Percentiles rank a stretch among this genome's conserved stretches.
Evolutionary conservation across 176 grass and related monocot genomes (phyloP).

Genomic region (Chrysopogon serrulatus): DNA sequence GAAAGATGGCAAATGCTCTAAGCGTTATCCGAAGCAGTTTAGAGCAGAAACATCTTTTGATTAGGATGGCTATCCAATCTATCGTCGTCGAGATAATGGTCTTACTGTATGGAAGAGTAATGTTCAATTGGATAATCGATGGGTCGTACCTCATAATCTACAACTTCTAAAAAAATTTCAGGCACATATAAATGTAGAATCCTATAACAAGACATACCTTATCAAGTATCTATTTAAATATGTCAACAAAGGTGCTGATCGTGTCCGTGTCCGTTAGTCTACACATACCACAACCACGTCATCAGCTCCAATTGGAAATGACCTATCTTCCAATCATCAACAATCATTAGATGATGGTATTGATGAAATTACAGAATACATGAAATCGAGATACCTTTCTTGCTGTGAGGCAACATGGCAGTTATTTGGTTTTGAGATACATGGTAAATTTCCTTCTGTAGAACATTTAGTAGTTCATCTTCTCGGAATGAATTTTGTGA

Average conservation of each 20-base stretch:
- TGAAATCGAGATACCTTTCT: background rate
- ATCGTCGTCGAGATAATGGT: no score
- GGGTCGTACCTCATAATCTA: background rate
- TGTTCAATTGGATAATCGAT: background rate
- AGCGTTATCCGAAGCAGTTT: background rate
- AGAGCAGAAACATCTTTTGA: background rate
- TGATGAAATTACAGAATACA: background rate
- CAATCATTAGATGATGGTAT: background rate
- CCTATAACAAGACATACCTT: background rate
- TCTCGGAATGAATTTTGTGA: no score
- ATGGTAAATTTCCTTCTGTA: background rate
- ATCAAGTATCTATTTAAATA: constrained; percentile 2
- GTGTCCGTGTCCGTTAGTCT: no score
- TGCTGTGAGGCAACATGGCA: background rate
- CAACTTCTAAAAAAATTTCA: no score
- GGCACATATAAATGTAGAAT: background rate
- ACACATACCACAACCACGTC: no score
- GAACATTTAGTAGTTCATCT: background rate
- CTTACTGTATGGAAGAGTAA: no score
- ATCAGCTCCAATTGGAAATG: no score
- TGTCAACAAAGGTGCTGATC: background rate
- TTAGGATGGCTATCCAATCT: no score
- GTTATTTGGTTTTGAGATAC: background rate
- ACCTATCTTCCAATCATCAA: no score
- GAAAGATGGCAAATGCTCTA: background rate